phyloP scores from a whole-genome alignment of 192 early-diverging fungal genomes.

The Mycoemilia scoparia region DNA sequence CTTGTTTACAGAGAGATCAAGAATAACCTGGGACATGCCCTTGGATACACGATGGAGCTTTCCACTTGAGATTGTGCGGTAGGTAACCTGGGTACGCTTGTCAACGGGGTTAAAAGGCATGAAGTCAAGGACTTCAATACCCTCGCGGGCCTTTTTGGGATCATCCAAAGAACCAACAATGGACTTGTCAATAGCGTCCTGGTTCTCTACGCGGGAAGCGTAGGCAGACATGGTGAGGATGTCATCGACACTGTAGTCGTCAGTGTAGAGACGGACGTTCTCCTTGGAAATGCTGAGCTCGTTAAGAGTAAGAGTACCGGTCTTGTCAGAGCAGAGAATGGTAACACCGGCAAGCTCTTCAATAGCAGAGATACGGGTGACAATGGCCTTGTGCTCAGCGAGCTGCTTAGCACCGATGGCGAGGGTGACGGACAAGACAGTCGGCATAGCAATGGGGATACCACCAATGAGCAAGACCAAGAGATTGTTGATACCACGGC shows the following conservation, averaged over 20 bases:
- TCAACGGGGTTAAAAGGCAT: constrained; percentile 57
- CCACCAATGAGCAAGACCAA: constrained; percentile 63
- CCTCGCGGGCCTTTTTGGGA: constrained; percentile 32
- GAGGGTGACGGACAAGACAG: constrained; percentile 58
- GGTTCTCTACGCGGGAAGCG: constrained; percentile 57
- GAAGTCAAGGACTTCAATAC: constrained; percentile 48
- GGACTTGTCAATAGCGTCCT: constrained; percentile 66
- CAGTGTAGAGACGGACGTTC: constrained; percentile 51
- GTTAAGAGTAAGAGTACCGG: constrained; percentile 85
- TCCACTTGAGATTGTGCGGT: constrained; percentile 41
- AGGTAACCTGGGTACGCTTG: constrained; percentile 60
- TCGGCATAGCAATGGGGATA: constrained; percentile 69
- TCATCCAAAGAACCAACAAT: constrained; percentile 47
- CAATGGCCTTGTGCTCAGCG: constrained; percentile 67
- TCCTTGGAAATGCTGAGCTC: constrained; percentile 51
- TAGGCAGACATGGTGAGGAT: constrained; percentile 50
- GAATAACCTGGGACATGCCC: constrained; percentile 56
- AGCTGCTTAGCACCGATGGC: constrained; percentile 66
- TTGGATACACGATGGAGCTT: constrained; percentile 50
- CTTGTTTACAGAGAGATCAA: constrained; percentile 54
- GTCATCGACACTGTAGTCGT: constrained; percentile 35
- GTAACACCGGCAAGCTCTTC: constrained; percentile 65
- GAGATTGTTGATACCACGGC: constrained; percentile 60
- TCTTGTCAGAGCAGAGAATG: constrained; percentile 87
- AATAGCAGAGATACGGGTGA: constrained; percentile 62